These are phyloP conservation scores for Volutella citrinella DNA, from an alignment of 2,329 filamentous ascomycete species.

Conservation along the genomic window DNA sequence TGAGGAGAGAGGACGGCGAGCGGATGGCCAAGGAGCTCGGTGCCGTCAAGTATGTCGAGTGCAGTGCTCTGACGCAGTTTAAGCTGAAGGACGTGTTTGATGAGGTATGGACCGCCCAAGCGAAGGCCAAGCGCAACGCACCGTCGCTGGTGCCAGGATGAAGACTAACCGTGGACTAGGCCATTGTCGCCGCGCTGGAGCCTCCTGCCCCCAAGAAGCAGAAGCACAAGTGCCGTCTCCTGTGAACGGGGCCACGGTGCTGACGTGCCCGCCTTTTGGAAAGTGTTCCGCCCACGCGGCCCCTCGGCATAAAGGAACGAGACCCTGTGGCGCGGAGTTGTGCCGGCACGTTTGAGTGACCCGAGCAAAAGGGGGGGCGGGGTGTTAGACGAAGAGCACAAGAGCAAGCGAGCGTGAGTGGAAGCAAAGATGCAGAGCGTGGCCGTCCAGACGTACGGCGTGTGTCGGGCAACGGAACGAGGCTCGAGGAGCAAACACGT, in stretches of 20 bases:
- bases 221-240: conserved; percentile 65
- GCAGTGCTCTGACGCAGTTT: conserved; percentile 95
- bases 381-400: too few species aligned
- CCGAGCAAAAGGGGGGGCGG: conserved; percentile 11
- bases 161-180: too few species aligned
- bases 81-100: conserved; percentile 99
- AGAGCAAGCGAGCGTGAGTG: too few species aligned
- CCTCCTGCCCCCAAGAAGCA: conserved; percentile 81
- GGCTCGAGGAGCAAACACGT: conserved; percentile 18
- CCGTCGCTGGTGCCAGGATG: too few species aligned
- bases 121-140: too few species aligned
- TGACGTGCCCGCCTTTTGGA: too few species aligned
- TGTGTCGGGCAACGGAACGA: conserved; percentile 21
- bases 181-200: conserved; percentile 92
- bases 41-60: conserved; percentile 98
- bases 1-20: conserved; percentile 89
- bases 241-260: conserved; percentile 50
- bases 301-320: conserved; percentile 13
- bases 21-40: conserved; percentile 96
- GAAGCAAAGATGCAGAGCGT: conserved; percentile 9
- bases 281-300: too few species aligned
- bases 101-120: too few species aligned
- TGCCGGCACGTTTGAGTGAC: conserved; percentile 13
- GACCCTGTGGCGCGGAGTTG: conserved; percentile 13
- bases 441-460: conserved; percentile 15